These are phyloP conservation scores for Exophiala dermatitidis DNA, from an alignment of 2,329 filamentous ascomycete species.

Conservation along the genomic window DNA sequence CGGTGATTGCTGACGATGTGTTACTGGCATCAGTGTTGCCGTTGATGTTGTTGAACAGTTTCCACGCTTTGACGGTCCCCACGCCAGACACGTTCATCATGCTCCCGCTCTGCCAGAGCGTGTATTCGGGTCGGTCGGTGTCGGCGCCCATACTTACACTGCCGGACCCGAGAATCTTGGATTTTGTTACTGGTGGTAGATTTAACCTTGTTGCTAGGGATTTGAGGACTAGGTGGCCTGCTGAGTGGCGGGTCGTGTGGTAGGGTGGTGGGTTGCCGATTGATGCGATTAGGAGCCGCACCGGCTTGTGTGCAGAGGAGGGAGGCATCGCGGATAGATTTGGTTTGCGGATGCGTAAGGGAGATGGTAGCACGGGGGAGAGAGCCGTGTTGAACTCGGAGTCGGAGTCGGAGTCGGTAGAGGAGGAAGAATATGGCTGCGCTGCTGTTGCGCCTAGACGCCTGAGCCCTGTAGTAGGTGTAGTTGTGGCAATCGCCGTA, in stretches of 20 bases:
- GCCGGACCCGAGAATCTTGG: slow-evolving; percentile 41
- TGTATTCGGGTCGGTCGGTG: slow-evolving; percentile 46
- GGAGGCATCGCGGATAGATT: slow-evolving; percentile 1
- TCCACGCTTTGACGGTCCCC: slow-evolving; percentile 61
- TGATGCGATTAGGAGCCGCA: slow-evolving; percentile 70
- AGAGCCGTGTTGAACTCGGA: not conserved
- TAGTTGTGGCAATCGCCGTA: too few species aligned
- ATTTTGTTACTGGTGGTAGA: slow-evolving; percentile 47
- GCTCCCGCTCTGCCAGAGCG: slow-evolving; percentile 65
- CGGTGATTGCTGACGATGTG: slow-evolving; percentile 31
- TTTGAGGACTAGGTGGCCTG: slow-evolving; percentile 71
- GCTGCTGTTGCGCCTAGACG: too few species aligned
- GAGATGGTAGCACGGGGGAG: slow-evolving; percentile 14
- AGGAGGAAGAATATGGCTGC: not conserved
- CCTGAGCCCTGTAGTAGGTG: too few species aligned
- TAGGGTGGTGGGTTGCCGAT: slow-evolving; percentile 78
- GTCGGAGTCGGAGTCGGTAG: not conserved
- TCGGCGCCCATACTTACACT: slow-evolving; percentile 46
- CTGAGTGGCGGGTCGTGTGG: slow-evolving; percentile 73
- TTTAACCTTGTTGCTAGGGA: slow-evolving; percentile 49
- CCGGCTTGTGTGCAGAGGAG: slow-evolving; percentile 2
- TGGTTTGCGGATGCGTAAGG: slow-evolving; percentile 15
- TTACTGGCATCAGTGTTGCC: slow-evolving; percentile 7
- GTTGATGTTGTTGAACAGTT: slow-evolving; percentile 37
- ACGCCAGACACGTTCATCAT: slow-evolving; percentile 80